Evolutionary conservation across 73 alveolate species (phyloP), one percentile per base, ranked within the genome.

Genomic region (Urostyla sp.): DNA sequence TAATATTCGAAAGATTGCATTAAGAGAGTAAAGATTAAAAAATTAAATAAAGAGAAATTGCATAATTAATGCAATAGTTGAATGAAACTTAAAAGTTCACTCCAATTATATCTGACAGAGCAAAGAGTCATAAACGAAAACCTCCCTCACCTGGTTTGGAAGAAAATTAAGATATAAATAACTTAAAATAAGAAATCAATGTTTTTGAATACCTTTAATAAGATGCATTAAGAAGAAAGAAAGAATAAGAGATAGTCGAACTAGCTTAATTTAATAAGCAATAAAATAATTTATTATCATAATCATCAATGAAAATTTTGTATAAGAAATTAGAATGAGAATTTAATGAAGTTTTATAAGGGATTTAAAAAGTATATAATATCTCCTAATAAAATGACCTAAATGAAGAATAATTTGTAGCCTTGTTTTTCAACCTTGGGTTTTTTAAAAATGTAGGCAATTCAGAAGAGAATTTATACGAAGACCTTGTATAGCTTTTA

Each of bases 391-490:
- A 10, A 59, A 13, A 27, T 15, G 44, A n/a, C 6, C 57, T 59
- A 10, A 34, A 23, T 28, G 77, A 59, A 20, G 77, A 59, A 31
- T 59, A 59, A 59, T 59, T 59, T 59, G 77, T 37, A 4, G 52
- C 77, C 5, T 11, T 59, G 21, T 32, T 59, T 2, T 31, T n/a
- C 36, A 37, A 31, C 23, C 3, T 59, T 2, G 77, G 77, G 6
- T 10, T 59, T 28, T 59, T 59, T 32, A 59, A 59, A 21, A 44
- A 37, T 28, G 20, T 35, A 7, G 77, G 72, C 20, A 55, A 21
- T 6, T 7, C n/a, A n/a, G 77, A 59, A 20, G 57, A 59, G 20
- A 59, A 31, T n/a, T 55, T 28, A 3, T 59, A 59, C 36, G 77
- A 59, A 13, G 77, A 59, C 23, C 6, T 59, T 13, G 4, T 59